A percentile compares a stretch with the other conserved stretches of the same genome.
phyloP scores from a whole-genome alignment of 371 early-diverging fungal genomes.

The Mucor velutinosus region DNA sequence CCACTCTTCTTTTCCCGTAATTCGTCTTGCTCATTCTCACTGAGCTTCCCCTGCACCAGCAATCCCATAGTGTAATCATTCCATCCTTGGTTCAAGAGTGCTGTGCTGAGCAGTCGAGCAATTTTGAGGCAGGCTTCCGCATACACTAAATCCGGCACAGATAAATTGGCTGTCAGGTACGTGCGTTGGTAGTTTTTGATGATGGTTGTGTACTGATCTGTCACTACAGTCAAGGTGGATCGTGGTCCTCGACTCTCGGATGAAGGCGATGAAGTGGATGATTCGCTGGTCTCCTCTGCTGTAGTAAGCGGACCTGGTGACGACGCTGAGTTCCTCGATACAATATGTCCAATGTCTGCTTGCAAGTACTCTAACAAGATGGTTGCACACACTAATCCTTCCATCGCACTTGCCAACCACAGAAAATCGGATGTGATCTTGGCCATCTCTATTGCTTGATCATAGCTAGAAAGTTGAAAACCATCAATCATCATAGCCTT shows the following conservation, averaged over 20 bases:
- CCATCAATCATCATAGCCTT: neutral
- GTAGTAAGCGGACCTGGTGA: neutral
- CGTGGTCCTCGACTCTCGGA: neutral
- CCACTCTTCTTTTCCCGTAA: neutral
- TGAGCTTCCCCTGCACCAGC: conserved; percentile 9
- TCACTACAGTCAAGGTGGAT: conserved; percentile 1
- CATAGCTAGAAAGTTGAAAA: conserved; percentile 48
- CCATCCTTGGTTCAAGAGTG: conserved; percentile 40
- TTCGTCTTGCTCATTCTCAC: neutral
- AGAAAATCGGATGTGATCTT: conserved; percentile 69
- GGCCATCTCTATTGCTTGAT: conserved; percentile 70
- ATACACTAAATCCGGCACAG: conserved; percentile 33
- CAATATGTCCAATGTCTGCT: conserved; percentile 56
- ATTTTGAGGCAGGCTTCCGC: conserved; percentile 51
- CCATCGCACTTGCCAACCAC: conserved; percentile 82
- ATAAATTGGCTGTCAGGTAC: conserved; percentile 13
- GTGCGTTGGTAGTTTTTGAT: conserved; percentile 53
- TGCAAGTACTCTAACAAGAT: conserved; percentile 66
- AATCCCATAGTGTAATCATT: conserved; percentile 13
- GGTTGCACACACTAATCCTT: conserved; percentile 72
- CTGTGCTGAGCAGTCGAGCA: conserved; percentile 39
- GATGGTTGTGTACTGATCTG: conserved; percentile 46
- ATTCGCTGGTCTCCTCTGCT: neutral
- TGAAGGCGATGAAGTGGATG: neutral
- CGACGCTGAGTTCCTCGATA: conserved; percentile 3